phyloP scores from a whole-genome alignment of 2,329 filamentous ascomycete genomes.

The Alternaria panax region DNA sequence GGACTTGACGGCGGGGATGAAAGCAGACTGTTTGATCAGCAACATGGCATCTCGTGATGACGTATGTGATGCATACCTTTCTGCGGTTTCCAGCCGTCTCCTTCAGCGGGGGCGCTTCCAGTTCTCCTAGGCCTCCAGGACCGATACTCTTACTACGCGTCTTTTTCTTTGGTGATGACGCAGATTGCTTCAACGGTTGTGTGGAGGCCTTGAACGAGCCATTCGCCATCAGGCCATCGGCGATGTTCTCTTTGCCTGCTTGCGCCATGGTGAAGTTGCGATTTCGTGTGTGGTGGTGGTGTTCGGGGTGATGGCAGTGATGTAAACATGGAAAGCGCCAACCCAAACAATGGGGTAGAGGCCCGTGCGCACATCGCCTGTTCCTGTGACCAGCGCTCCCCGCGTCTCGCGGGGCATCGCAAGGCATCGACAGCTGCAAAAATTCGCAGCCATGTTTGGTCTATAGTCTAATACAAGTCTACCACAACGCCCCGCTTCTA shows the following conservation, averaged over 20 bases:
- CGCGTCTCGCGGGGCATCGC: background rate
- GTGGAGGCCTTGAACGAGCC: constrained; percentile 35
- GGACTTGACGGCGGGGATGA: constrained; percentile 59
- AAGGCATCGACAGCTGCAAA: background rate
- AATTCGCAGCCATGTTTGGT: background rate
- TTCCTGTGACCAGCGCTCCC: constrained; percentile 4
- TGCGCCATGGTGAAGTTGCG: constrained; percentile 40
- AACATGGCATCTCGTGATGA: background rate
- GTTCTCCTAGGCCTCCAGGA: constrained; percentile 86
- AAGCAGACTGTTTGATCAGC: constrained; percentile 52
- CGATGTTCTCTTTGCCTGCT: constrained; percentile 74
- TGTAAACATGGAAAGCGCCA: constrained; percentile 21
- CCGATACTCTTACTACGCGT: constrained; percentile 94
- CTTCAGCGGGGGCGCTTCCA: constrained; percentile 80
- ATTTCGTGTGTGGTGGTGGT: constrained; percentile 11
- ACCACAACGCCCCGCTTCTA: background rate
- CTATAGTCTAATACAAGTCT: background rate
- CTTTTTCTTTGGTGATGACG: constrained; percentile 36
- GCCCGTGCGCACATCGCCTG: constrained; percentile 14
- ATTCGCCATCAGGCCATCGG: constrained; percentile 48
- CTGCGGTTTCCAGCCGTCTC: constrained; percentile 77
- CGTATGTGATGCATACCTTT: constrained; percentile 65
- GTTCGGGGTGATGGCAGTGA: constrained; percentile 7
- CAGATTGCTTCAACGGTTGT: constrained; percentile 33
- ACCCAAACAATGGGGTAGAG: constrained; percentile 18